Percentiles rank a stretch among this genome's conserved stretches.
These are phyloP conservation scores for Rhizopus arrhizus DNA, from an alignment of 371 early-diverging fungal species.

Conservation along the genomic window DNA sequence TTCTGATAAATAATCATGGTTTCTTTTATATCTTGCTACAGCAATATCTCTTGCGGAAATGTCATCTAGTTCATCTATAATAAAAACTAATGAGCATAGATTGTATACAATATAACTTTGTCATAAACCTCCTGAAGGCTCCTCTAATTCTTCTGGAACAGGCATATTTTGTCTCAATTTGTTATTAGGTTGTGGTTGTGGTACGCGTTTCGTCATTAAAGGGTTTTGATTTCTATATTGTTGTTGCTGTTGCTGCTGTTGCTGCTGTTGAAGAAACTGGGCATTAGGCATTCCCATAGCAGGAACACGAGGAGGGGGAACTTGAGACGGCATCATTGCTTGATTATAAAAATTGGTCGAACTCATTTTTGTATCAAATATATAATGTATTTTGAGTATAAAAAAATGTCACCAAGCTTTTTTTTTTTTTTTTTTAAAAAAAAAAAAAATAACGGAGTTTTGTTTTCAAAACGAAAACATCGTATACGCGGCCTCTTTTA, in stretches of 20 bases:
- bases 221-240: slow-evolving; percentile 22
- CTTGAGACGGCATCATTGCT: slow-evolving; percentile 10
- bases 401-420: slow-evolving; percentile 4
- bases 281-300: slow-evolving; percentile 8
- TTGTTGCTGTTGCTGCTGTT: slow-evolving; percentile 27
- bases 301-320: slow-evolving; percentile 14
- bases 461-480: not conserved
- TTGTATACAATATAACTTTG: not conserved
- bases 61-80: slow-evolving; percentile 74
- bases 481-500: slow-evolving; percentile 31
- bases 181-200: slow-evolving; percentile 2
- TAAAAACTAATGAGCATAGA: not conserved
- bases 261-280: slow-evolving; percentile 29
- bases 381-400: not conserved
- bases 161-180: slow-evolving; percentile 22
- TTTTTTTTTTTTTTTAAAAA: not conserved
- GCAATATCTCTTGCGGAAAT: slow-evolving; percentile 69
- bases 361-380: slow-evolving; percentile 15
- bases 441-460: too few species aligned
- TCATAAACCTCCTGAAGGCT: slow-evolving; percentile 31
- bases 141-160: slow-evolving; percentile 30
- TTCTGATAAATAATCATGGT: slow-evolving; percentile 77
- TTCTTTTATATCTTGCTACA: slow-evolving; percentile 80
- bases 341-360: slow-evolving; percentile 40
- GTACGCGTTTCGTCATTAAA: slow-evolving; percentile 5